These are phyloP conservation scores for Emiliania huxleyi DNA, from an alignment of 78 protist genomes.

Conservation along the genomic window DNA sequence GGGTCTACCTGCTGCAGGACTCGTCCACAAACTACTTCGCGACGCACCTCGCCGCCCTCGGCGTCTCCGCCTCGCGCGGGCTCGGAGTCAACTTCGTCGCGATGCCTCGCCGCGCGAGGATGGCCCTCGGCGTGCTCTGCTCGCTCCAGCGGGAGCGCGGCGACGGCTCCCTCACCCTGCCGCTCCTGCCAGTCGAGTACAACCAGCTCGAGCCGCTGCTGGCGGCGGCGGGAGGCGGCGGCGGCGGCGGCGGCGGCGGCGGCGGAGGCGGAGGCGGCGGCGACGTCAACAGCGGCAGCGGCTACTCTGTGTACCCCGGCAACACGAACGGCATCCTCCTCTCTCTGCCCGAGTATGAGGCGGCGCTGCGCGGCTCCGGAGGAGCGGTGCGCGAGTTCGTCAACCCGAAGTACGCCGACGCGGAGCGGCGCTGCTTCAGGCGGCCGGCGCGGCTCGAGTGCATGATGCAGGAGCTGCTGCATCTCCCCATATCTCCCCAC, in stretches of 20 bases:
- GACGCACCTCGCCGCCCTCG: background rate
- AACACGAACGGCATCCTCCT: conserved; percentile 51
- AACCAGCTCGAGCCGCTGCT: conserved; percentile 68
- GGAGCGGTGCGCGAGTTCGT: conserved; percentile 65
- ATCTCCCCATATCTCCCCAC: no score
- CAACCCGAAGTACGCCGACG: conserved; percentile 64
- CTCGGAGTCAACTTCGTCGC: background rate
- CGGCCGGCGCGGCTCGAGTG: conserved; percentile 58
- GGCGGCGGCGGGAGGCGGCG: background rate
- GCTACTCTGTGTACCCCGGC: conserved; percentile 56
- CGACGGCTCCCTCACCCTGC: background rate
- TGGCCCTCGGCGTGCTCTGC: background rate
- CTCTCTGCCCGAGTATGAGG: conserved; percentile 1
- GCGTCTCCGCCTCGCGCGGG: background rate
- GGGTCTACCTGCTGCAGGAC: conserved; percentile 35
- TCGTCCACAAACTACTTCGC: background rate
- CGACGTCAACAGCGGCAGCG: conserved; percentile 25
- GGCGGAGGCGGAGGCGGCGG: no score
- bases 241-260: conserved; percentile 14
- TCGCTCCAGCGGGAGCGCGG: background rate
- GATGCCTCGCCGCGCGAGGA: background rate
- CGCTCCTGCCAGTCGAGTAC: conserved; percentile 53
- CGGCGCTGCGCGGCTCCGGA: background rate
- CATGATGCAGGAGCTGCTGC: conserved; percentile 49
- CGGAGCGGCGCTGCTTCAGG: conserved; percentile 5